Evolutionary conservation across 495 filamentous ascomycete genomes (phyloP).

Genomic region (Chaetomium cochliodes): DNA sequence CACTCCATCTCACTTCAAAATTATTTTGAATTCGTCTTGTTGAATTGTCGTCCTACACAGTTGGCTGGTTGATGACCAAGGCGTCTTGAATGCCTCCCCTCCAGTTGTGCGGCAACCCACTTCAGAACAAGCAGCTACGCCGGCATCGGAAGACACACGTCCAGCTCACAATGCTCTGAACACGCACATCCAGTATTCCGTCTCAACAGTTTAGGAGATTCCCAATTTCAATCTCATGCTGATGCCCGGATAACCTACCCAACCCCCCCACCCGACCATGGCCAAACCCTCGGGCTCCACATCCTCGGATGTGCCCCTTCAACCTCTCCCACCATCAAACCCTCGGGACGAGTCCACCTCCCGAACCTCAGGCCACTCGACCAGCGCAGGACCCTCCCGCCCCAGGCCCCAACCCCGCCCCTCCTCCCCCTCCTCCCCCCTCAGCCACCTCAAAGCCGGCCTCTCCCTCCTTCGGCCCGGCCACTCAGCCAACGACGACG

Average conservation of each 20-base stretch:
- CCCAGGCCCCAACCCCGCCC: neutral
- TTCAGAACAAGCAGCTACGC: neutral
- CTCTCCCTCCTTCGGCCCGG: constrained; percentile 37
- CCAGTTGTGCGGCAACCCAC: neutral
- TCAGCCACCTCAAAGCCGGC: constrained; percentile 26
- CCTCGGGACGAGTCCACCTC: neutral
- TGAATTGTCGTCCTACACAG: neutral
- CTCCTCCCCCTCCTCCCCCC: constrained; percentile 18
- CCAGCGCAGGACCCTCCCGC: constrained; percentile 8
- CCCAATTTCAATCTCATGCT: neutral
- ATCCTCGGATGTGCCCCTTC: constrained; percentile 5
- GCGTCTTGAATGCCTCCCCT: neutral
- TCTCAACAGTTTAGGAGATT: neutral
- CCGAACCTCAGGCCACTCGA: neutral
- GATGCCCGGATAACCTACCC: neutral
- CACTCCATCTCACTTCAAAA: neutral
- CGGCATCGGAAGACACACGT: neutral
- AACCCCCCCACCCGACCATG: constrained; percentile 22
- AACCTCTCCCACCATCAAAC: neutral
- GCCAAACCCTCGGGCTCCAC: constrained; percentile 24
- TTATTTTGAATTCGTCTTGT: neutral
- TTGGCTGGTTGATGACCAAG: neutral
- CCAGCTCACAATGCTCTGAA: neutral
- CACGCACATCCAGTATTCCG: neutral
- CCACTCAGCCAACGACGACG: constrained; percentile 25